Conservation (phyloP, 257 asterid genomes). For the Solanum appendiculatum region DNA sequence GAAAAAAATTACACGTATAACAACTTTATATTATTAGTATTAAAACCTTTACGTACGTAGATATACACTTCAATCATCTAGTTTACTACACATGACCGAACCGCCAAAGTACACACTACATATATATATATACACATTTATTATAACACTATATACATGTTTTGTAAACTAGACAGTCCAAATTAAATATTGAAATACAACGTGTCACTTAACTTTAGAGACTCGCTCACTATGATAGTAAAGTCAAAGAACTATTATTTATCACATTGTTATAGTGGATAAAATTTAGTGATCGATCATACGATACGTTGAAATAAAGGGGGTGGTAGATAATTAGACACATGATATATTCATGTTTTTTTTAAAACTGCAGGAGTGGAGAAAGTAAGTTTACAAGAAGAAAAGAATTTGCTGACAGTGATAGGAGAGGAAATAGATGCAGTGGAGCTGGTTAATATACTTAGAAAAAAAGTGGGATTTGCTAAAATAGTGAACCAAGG, state of each 20-base stretch:
- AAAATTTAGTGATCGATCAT: not conserved
- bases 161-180: not conserved
- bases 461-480: conserved; percentile 43
- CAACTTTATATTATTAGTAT: too few relatives aligned
- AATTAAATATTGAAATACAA: not conserved
- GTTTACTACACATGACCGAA: too few relatives aligned
- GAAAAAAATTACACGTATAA: too few relatives aligned
- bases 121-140: too few relatives aligned
- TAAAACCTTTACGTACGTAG: not conserved
- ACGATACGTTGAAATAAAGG: not conserved
- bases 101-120: too few relatives aligned
- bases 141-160: not conserved
- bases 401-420: conserved; percentile 35
- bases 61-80: not conserved
- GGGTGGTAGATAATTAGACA: not conserved
- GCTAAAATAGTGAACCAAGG: conserved; percentile 38
- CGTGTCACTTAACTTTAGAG: not conserved
- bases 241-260: not conserved
- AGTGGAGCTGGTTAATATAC: conserved; percentile 20
- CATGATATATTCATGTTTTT: not conserved
- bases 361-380: conserved; percentile 28
- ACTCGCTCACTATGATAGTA: not conserved
- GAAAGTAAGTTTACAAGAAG: conserved; percentile 35
- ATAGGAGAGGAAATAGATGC: conserved; percentile 56
- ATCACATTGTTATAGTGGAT: not conserved